These are phyloP conservation scores for Tetrapisispora taiwanensis DNA, from an alignment of 805 yeast genomes.

Conservation along the genomic window DNA sequence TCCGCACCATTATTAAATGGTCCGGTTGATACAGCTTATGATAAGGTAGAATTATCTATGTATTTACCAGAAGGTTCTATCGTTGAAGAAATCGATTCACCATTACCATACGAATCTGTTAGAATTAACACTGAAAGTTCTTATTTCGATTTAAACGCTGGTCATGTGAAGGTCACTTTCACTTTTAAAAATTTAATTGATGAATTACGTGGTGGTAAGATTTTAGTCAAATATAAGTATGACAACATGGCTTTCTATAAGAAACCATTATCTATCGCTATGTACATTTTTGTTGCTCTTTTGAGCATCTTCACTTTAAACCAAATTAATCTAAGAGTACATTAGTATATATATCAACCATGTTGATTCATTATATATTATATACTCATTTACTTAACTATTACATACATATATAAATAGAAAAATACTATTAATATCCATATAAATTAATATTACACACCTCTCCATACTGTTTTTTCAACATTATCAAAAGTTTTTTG, in stretches of 20 bases:
- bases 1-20: conserved; percentile 67
- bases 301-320: conserved; percentile 41
- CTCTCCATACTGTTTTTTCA: conserved; percentile 29
- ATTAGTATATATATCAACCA: conserved; percentile 21
- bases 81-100: conserved; percentile 44
- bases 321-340: conserved; percentile 36
- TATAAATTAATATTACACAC: conserved; percentile 25
- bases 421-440: conserved; percentile 9
- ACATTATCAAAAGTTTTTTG: conserved; percentile 25
- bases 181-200: conserved; percentile 55
- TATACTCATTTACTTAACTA: conserved; percentile 7
- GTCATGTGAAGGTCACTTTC: conserved; percentile 67
- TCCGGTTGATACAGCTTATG: conserved; percentile 60
- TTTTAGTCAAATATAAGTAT: conserved; percentile 56
- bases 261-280: conserved; percentile 61
- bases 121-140: conserved; percentile 34
- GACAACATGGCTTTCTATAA: conserved; percentile 40
- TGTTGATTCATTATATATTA: conserved; percentile 33
- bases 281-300: conserved; percentile 51
- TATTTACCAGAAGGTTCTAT: conserved; percentile 84
- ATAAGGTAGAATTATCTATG: conserved; percentile 46
- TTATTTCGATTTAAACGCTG: conserved; percentile 63
- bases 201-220: conserved; percentile 46
- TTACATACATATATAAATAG: conserved; percentile 4
- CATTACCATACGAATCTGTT: conserved; percentile 31